Evolutionary conservation across 371 early-diverging fungal species (phyloP).

Genomic region (Choanephora cucurbitarum): DNA sequence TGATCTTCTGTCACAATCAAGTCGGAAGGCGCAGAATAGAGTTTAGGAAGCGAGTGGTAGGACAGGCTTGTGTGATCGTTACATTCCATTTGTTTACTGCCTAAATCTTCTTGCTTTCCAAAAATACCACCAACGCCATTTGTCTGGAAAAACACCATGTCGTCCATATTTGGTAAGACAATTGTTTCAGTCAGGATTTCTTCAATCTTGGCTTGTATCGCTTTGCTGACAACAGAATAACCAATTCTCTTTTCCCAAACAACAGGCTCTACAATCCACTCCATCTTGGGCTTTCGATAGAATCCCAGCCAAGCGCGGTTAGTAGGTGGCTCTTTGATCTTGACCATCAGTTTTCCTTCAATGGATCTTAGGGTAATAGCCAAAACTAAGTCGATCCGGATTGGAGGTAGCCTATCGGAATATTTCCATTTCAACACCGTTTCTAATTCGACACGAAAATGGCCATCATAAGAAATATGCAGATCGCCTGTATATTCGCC

Average conservation of each 20-base stretch:
- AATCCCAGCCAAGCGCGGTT: constrained; percentile 91
- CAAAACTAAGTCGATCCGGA: constrained; percentile 76
- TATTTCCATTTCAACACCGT: constrained; percentile 53
- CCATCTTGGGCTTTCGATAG: constrained; percentile 75
- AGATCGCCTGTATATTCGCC: constrained; percentile 78
- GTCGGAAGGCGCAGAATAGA: constrained; percentile 27
- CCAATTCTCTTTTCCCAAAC: constrained; percentile 84
- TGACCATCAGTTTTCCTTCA: constrained; percentile 74
- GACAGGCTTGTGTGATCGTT: constrained; percentile 4
- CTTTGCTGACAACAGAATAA: constrained; percentile 76
- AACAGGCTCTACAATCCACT: constrained; percentile 80
- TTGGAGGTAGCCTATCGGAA: constrained; percentile 58
- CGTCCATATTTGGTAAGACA: constrained; percentile 92
- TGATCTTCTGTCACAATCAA: constrained; percentile 22
- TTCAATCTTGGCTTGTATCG: constrained; percentile 82
- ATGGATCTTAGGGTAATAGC: constrained; percentile 70
- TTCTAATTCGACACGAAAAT: constrained; percentile 70
- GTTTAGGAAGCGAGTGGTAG: constrained; percentile 23
- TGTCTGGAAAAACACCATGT: constrained; percentile 74
- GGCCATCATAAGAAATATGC: constrained; percentile 78
- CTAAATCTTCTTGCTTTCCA: constrained; percentile 20
- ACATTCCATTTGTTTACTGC: background rate
- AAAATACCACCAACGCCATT: constrained; percentile 66
- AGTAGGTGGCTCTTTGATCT: constrained; percentile 82
- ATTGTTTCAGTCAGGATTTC: constrained; percentile 79